These are phyloP conservation scores for Aegilops bicornis DNA, from an alignment of 176 grass and related monocot species.

Conservation along the genomic window DNA sequence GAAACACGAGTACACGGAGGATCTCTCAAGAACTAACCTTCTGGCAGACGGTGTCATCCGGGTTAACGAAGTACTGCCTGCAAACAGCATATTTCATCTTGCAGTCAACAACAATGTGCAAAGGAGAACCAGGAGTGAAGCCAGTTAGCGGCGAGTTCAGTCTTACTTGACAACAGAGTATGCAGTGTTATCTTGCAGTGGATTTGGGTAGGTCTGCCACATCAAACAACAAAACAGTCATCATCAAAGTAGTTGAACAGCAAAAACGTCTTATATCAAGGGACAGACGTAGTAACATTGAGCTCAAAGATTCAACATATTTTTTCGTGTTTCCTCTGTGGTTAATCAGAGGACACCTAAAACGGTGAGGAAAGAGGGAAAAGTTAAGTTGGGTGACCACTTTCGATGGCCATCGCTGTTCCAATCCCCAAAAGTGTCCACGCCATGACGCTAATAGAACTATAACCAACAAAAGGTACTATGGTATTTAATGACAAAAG, in stretches of 20 bases:
- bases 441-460: not conserved
- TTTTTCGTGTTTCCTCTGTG: too few species aligned
- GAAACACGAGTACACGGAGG: not conserved
- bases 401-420: not conserved
- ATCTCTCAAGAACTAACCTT: conserved; percentile 58
- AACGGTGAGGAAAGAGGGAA: not conserved
- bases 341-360: too few species aligned
- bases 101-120: not conserved
- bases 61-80: conserved; percentile 94
- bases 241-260: not conserved
- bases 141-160: not conserved
- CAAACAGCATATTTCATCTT: not conserved
- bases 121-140: not conserved
- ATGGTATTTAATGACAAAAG: not conserved
- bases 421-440: conserved; percentile 5
- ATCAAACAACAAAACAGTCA: not conserved
- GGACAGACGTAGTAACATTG: too few species aligned
- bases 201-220: conserved; percentile 82
- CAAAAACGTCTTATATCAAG: too few species aligned
- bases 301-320: too few species aligned
- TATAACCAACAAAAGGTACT: not conserved
- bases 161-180: conserved; percentile 97
- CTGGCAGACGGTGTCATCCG: conserved; percentile 80
- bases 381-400: not conserved
- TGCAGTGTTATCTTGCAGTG: conserved; percentile 87